Evolutionary conservation across 2,329 filamentous ascomycete species (phyloP).

Genomic region (Endothia cerciana): DNA sequence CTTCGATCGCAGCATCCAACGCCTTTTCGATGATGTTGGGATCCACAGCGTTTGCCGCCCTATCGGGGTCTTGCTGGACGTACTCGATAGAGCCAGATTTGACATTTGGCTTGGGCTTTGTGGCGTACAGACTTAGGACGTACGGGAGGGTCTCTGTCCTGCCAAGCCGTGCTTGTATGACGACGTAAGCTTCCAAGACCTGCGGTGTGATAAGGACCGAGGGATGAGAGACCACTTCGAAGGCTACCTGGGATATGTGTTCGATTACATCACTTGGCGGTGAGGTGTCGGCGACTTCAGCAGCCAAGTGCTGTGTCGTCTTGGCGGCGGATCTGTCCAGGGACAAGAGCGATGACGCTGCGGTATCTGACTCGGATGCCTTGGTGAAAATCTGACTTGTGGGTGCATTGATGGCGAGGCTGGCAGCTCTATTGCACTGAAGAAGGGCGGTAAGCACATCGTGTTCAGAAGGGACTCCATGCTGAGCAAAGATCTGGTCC

Average conservation of each 20-base stretch:
- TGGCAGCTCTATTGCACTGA: slow-evolving; percentile 49
- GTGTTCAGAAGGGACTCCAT: slow-evolving; percentile 49
- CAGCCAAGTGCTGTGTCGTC: slow-evolving; percentile 18
- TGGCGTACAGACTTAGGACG: slow-evolving; percentile 80
- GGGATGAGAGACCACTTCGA: slow-evolving; percentile 71
- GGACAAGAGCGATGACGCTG: slow-evolving; percentile 59
- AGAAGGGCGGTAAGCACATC: slow-evolving; percentile 49
- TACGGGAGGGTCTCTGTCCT: slow-evolving; percentile 77
- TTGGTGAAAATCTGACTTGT: slow-evolving; percentile 47
- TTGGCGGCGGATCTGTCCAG: slow-evolving; percentile 35
- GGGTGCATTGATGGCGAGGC: slow-evolving; percentile 37
- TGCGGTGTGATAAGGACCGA: slow-evolving; percentile 79
- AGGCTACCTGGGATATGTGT: slow-evolving; percentile 63
- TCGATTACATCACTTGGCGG: slow-evolving; percentile 51
- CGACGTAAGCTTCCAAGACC: slow-evolving; percentile 75
- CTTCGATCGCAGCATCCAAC: slow-evolving; percentile 77
- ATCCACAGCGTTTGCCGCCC: slow-evolving; percentile 73
- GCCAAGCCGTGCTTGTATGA: slow-evolving; percentile 73
- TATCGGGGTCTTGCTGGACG: slow-evolving; percentile 66
- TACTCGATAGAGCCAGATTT: slow-evolving; percentile 63
- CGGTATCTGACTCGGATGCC: slow-evolving; percentile 46
- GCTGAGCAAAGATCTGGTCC: slow-evolving; percentile 48
- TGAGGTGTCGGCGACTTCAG: slow-evolving; percentile 20
- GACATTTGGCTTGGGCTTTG: slow-evolving; percentile 73
- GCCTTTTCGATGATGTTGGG: slow-evolving; percentile 71